Conservation (phyloP, 2,329 filamentous ascomycete species). For the Tolypocladium capitatum region DNA sequence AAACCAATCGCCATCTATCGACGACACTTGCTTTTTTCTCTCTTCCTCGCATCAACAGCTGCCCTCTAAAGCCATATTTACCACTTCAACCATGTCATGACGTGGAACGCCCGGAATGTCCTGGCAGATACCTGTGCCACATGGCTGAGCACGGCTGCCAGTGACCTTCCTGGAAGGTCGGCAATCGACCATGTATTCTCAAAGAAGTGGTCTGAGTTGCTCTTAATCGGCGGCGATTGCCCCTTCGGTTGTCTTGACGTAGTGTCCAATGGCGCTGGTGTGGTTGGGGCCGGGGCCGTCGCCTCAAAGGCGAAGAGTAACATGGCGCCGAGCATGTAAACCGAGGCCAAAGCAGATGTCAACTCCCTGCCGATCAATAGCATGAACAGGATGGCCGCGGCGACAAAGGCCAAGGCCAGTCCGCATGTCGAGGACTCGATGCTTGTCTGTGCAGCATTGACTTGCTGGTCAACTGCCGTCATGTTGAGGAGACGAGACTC, state of each 20-base stretch:
- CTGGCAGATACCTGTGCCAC: neutral
- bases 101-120: neutral
- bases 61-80: too few species aligned
- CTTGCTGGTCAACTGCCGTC: neutral
- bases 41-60: neutral
- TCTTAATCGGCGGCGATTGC: neutral
- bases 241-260: neutral
- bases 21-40: neutral
- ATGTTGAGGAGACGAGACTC: too few species aligned
- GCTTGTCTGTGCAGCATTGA: neutral
- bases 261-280: neutral
- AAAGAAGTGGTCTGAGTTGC: neutral
- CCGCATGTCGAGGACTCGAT: neutral
- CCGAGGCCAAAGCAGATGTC: neutral
- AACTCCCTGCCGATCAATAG: neutral
- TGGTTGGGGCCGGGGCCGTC: neutral
- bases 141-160: neutral
- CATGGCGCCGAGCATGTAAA: neutral
- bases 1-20: neutral
- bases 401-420: neutral
- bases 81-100: neutral
- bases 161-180: neutral
- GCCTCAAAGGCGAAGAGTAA: neutral
- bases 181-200: neutral
- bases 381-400: neutral